Evolutionary conservation across 2,329 filamentous ascomycete genomes (phyloP).

Genomic region (Nothomitra cinnamomea): DNA sequence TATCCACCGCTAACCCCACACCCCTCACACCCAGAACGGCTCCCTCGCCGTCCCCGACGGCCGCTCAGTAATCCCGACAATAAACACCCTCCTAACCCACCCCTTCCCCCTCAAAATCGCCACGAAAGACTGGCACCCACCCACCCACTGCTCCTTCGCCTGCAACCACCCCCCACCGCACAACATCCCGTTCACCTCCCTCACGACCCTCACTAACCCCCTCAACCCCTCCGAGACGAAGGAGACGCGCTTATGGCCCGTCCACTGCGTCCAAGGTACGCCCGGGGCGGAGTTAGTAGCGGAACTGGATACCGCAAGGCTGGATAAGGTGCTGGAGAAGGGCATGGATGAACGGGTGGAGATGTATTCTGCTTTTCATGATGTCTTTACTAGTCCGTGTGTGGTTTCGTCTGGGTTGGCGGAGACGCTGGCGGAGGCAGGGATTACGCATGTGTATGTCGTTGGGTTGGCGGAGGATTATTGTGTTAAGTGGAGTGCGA

Average conservation of each 20-base stretch:
- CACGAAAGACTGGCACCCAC: conserved; percentile 86
- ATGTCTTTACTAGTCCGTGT: conserved; percentile 48
- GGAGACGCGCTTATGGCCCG: conserved; percentile 64
- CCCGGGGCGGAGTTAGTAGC: conserved; percentile 55
- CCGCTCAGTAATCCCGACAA: conserved; percentile 46
- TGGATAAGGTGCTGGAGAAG: conserved; percentile 62
- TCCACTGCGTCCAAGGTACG: conserved; percentile 68
- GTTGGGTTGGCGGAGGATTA: conserved; percentile 80
- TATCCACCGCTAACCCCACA: not conserved
- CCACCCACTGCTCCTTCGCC: conserved; percentile 75
- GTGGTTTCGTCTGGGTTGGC: conserved; percentile 41
- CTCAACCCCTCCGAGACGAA: conserved; percentile 44
- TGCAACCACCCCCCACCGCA: conserved; percentile 49
- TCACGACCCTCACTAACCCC: conserved; percentile 49
- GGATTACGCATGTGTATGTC: conserved; percentile 64
- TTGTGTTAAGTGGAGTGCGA: conserved; percentile 68
- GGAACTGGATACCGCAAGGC: conserved; percentile 41
- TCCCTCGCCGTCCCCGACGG: conserved; percentile 66
- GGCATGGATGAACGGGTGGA: conserved; percentile 59
- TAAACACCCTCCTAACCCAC: conserved; percentile 59
- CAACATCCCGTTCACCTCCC: conserved; percentile 48
- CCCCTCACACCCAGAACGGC: conserved; percentile 49
- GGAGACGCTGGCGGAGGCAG: conserved; percentile 34
- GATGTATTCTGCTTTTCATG: conserved; percentile 87
- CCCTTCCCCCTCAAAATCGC: conserved; percentile 62